These are phyloP conservation scores for Trichoderma sp. DNA, from an alignment of 2,329 filamentous ascomycete genomes.

Conservation along the genomic window DNA sequence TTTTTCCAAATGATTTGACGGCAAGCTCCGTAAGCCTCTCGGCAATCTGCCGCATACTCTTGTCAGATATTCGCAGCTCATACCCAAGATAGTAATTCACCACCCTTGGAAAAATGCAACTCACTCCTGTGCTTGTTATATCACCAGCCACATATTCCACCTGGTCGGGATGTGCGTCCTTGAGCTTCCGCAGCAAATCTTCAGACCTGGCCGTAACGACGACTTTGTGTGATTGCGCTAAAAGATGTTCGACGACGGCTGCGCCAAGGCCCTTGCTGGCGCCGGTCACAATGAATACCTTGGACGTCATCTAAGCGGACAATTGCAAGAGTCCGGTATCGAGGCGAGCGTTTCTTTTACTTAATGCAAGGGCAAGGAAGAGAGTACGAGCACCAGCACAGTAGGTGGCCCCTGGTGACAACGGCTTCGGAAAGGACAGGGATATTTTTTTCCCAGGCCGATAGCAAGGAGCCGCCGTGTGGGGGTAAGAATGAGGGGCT, in stretches of 20 bases:
- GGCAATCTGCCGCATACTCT: constrained; percentile 47
- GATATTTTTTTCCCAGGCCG: constrained; percentile 8
- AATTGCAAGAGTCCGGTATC: neutral
- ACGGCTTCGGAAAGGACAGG: neutral
- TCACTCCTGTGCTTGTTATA: constrained; percentile 53
- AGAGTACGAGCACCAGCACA: neutral
- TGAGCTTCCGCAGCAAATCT: constrained; percentile 51
- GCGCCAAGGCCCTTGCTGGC: constrained; percentile 65
- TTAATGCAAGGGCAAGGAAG: neutral
- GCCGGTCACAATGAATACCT: constrained; percentile 70
- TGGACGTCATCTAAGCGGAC: constrained; percentile 47
- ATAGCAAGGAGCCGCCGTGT: constrained; percentile 2
- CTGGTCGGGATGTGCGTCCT: constrained; percentile 52
- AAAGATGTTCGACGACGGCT: constrained; percentile 53
- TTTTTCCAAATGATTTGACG: constrained; percentile 63
- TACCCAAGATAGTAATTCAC: neutral
- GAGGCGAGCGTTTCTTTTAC: neutral
- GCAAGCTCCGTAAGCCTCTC: constrained; percentile 66
- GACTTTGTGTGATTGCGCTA: constrained; percentile 57
- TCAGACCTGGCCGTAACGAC: constrained; percentile 59
- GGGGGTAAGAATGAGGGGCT: constrained; percentile 4
- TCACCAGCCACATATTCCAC: constrained; percentile 60
- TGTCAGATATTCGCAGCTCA: neutral
- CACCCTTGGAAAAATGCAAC: neutral
- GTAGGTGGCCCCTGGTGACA: neutral